These are phyloP conservation scores for Sapria himalayana DNA, from an alignment of 345 rosid species.

Conservation along the genomic window DNA sequence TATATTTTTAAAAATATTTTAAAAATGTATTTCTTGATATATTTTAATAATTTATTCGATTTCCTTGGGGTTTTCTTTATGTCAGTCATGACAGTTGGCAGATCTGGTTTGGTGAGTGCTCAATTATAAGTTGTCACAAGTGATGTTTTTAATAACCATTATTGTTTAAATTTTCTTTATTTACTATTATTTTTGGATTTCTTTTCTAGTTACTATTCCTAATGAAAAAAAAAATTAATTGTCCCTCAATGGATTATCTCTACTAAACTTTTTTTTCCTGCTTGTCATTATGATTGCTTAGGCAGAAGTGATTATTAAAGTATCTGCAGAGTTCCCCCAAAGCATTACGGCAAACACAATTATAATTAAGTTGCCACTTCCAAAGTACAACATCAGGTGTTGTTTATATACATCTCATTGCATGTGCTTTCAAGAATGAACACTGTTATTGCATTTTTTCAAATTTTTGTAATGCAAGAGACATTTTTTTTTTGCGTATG, in stretches of 20 bases:
- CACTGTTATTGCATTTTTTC: background rate
- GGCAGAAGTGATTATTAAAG: constrained; percentile 86
- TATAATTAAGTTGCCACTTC: constrained; percentile 74
- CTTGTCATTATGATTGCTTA: constrained; percentile 18
- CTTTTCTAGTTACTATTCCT: constrained; percentile 4
- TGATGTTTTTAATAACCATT: too few relatives aligned
- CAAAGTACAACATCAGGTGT: constrained; percentile 78
- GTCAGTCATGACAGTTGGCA: too few relatives aligned
- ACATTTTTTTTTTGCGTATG: too few relatives aligned
- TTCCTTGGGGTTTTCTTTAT: too few relatives aligned
- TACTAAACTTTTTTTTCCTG: background rate
- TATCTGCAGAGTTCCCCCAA: constrained; percentile 64
- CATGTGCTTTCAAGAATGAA: constrained; percentile 1
- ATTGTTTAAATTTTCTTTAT: too few relatives aligned
- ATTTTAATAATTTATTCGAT: too few relatives aligned
- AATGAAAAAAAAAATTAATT: background rate
- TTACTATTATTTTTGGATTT: constrained; percentile 3
- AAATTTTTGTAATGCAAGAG: too few relatives aligned
- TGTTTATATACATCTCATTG: background rate
- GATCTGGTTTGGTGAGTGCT: too few relatives aligned
- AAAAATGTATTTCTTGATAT: too few relatives aligned
- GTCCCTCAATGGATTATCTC: background rate
- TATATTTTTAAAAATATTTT: too few relatives aligned
- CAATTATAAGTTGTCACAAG: too few relatives aligned
- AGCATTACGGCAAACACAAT: constrained; percentile 76